phyloP scores from a whole-genome alignment of 306 rosid genomes.

The Fragaria iinumae region DNA sequence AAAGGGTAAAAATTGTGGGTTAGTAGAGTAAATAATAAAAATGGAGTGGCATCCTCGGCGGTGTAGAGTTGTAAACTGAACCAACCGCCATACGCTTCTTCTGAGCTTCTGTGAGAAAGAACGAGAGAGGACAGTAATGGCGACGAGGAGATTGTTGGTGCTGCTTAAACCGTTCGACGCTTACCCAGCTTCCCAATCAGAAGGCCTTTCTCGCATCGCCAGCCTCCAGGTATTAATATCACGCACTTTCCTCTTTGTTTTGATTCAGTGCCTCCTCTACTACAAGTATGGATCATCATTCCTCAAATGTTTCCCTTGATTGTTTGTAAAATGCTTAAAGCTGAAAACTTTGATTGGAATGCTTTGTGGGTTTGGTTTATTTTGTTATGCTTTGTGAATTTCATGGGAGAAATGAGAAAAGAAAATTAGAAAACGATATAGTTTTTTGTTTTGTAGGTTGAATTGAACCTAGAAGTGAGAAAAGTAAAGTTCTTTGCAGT shows the following conservation, averaged over 20 bases:
- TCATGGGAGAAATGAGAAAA: not conserved
- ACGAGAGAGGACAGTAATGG: conserved; percentile 33
- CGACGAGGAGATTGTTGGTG: conserved; percentile 52
- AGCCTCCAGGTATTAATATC: conserved; percentile 47
- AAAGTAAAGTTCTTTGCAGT: not conserved
- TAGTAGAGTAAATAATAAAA: no score
- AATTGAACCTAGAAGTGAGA: not conserved
- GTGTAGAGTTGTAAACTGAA: not conserved
- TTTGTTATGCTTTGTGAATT: not conserved
- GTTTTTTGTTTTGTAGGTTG: no score
- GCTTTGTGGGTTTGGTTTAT: not conserved
- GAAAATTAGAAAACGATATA: not conserved
- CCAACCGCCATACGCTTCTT: not conserved
- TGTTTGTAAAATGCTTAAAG: conserved; percentile 47
- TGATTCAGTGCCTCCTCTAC: conserved; percentile 6
- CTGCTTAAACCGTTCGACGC: conserved; percentile 57
- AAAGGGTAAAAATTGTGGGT: no score
- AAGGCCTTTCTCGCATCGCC: conserved; percentile 39
- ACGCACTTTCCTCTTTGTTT: not conserved
- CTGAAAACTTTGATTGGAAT: conserved; percentile 18
- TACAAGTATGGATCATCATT: conserved; percentile 4
- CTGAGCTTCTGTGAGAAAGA: not conserved
- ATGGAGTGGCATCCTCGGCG: no score
- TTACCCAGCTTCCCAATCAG: conserved; percentile 41
- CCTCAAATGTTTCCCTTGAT: not conserved